Evolutionary conservation across 2,329 filamentous ascomycete genomes (phyloP).

Genomic region (Cyphellophora attinorum): DNA sequence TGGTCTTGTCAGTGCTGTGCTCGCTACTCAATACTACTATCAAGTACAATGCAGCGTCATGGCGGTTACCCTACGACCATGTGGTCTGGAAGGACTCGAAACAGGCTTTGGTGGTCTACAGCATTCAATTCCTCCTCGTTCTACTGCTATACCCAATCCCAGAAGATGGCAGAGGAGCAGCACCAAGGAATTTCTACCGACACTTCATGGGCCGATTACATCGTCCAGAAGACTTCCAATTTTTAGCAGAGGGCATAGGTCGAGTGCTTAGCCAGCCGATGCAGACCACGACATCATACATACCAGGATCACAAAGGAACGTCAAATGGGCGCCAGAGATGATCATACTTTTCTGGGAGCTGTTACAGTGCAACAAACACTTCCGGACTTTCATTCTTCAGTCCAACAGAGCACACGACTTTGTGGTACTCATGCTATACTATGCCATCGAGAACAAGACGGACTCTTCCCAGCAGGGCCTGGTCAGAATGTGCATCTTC

Average conservation of each 20-base stretch:
- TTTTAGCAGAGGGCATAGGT: conserved; percentile 89
- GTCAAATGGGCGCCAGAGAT: conserved; percentile 88
- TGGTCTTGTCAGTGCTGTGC: conserved; percentile 81
- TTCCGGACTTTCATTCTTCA: conserved; percentile 97
- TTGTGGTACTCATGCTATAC: conserved; percentile 80
- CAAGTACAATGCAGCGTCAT: conserved; percentile 90
- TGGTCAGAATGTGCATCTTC: conserved; percentile 97
- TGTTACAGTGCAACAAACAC: conserved; percentile 92
- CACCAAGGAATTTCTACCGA: conserved; percentile 83
- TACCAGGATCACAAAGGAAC: conserved; percentile 71
- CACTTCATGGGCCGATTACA: conserved; percentile 87
- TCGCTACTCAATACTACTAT: conserved; percentile 89
- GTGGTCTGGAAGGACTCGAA: conserved; percentile 86
- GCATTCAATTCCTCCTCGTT: conserved; percentile 79
- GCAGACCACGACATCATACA: conserved; percentile 77
- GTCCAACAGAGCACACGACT: conserved; percentile 85
- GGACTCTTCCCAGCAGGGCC: conserved; percentile 78
- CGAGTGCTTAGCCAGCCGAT: conserved; percentile 72
- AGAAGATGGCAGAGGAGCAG: conserved; percentile 54
- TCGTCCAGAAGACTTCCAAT: conserved; percentile 93
- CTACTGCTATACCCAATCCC: conserved; percentile 81
- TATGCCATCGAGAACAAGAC: conserved; percentile 85
- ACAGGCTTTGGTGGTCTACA: conserved; percentile 83
- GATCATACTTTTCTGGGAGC: conserved; percentile 96
- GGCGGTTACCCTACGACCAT: conserved; percentile 89